Base-by-base conservation (phyloP, 164 flowering plant genomes). In the Vitis rupestris region DNA sequence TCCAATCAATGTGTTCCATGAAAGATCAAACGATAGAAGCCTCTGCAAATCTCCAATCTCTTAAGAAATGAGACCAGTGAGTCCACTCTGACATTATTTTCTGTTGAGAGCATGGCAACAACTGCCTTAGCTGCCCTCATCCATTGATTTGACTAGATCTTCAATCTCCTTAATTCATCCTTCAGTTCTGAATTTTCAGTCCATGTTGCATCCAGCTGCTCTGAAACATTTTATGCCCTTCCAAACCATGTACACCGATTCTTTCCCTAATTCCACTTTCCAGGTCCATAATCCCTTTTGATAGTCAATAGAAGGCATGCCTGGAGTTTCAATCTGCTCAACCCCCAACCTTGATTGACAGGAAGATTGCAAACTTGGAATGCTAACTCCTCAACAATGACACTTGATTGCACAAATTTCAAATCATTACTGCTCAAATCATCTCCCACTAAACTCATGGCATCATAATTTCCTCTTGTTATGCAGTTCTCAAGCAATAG, bases 311-410 rank as follows among this genome's bases (percentile, higher is more conserved):
- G 15, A 31, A 16, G 27, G 59, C 58, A 44, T 13, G 51, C 60
- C 48, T 44, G 68, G 62, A 47, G 27, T 75, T 70, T 55, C 50
- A 12, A 53, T 57, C 47, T 48, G 77, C 59, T 61, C 59, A 59
- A 59, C 61, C 19, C n/a, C 52, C 7, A 19, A 50, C 10, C 50
- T 74, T 14, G 65, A 47, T 54, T 58, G 48, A 70, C 71, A 66
- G 52, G 55, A 47, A 14, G 65, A 76, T 31, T 10, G 59, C 63
- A 54, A 1, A 70, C 49, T 31, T 61, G 50, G 66, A 55, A 37
- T 23, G 4, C 48, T 16, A 71, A 61, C 9, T 76, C 69, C 63
- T 63, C 70, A 59, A 37, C 48, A 65, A 48, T 29, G 50, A 70
- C 44, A 52, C 29, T 51, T 10, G 27, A 59, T 8, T 27, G n/a